phyloP scores from a whole-genome alignment of 768 basidiomycete genomes.

The Pleurotus tuber-regium region DNA sequence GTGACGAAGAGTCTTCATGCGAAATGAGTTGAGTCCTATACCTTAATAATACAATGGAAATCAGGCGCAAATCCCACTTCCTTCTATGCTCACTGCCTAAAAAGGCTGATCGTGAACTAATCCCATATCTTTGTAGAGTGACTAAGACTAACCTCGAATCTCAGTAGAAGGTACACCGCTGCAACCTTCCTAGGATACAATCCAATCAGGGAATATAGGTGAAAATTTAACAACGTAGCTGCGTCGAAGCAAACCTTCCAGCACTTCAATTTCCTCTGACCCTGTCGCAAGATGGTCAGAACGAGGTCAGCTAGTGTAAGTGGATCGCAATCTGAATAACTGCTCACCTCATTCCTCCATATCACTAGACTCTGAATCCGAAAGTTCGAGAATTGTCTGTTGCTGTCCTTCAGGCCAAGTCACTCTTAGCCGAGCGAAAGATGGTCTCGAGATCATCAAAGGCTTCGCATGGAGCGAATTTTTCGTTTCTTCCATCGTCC shows the following conservation, averaged over 20 bases:
- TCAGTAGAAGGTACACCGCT: slow-evolving; percentile 3
- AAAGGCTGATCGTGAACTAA: not conserved
- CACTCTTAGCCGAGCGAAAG: not conserved
- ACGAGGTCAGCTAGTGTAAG: not conserved
- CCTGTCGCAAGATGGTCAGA: not conserved
- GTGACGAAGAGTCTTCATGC: no score
- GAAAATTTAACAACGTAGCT: not conserved
- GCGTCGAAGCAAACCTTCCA: not conserved
- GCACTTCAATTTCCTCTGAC: not conserved
- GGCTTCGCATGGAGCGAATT: not conserved
- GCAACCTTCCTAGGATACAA: not conserved
- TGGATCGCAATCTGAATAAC: not conserved
- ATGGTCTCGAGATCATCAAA: not conserved
- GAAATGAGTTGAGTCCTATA: no score
- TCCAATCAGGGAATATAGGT: not conserved
- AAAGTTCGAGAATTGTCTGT: not conserved
- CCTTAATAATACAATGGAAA: no score
- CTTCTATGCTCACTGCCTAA: not conserved
- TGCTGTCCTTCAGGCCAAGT: not conserved
- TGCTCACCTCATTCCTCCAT: slow-evolving; percentile 1
- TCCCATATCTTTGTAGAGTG: not conserved
- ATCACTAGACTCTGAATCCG: not conserved
- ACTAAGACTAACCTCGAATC: not conserved
- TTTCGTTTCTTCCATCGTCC: not conserved
- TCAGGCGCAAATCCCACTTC: no score